phyloP scores from a whole-genome alignment of 1,284 basidiomycete species.

The Singerocomus inundabilis region DNA sequence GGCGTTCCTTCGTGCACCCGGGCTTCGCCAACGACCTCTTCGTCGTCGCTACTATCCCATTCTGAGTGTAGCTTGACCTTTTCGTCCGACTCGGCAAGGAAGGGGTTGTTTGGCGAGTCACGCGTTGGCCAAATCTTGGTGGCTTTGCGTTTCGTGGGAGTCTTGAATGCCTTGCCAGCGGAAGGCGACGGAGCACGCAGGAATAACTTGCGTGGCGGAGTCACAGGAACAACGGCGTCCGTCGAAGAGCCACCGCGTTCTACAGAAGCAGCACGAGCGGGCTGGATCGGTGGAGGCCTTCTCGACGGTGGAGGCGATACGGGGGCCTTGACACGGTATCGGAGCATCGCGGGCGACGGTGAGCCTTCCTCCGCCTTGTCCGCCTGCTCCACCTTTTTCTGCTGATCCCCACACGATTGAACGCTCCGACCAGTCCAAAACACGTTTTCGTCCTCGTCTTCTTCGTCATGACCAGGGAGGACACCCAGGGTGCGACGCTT shows the following conservation, averaged over 20 bases:
- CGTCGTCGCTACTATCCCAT: slow-evolving; percentile 35
- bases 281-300: slow-evolving; percentile 24
- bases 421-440: slow-evolving; percentile 35
- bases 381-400: background rate
- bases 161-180: slow-evolving; percentile 14
- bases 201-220: slow-evolving; percentile 26
- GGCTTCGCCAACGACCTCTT: slow-evolving; percentile 29
- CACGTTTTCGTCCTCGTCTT: slow-evolving; percentile 34
- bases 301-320: slow-evolving; percentile 42
- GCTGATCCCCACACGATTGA: slow-evolving; percentile 8
- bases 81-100: slow-evolving; percentile 36
- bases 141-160: slow-evolving; percentile 21
- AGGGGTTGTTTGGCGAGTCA: slow-evolving; percentile 55
- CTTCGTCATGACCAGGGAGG: slow-evolving; percentile 32
- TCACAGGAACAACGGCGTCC: slow-evolving; percentile 13
- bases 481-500: slow-evolving; percentile 25
- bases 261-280: slow-evolving; percentile 26
- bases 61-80: slow-evolving; percentile 15
- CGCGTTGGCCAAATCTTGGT: slow-evolving; percentile 38
- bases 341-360: slow-evolving; percentile 29
- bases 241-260: slow-evolving; percentile 12
- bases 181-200: slow-evolving; percentile 18
- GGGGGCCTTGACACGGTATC: slow-evolving; percentile 30
- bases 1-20: slow-evolving; percentile 26
- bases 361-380: slow-evolving; percentile 19